Base-by-base conservation (phyloP, 192 early-diverging fungal genomes). In the Entomortierella beljakovae region DNA sequence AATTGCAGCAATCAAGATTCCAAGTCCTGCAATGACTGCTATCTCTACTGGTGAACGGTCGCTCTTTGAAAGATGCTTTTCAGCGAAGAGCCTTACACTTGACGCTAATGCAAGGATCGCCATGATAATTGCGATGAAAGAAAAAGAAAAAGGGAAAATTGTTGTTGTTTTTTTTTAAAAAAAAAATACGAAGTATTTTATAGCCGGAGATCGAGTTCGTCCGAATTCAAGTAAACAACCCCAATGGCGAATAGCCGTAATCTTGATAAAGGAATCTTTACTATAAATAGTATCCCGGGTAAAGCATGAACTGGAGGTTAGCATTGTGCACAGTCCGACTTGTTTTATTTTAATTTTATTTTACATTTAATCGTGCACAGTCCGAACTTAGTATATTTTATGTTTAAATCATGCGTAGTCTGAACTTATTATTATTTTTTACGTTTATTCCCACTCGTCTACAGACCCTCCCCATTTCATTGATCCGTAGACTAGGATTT, bases 401-500 rank as follows among this genome's bases (percentile, higher is more conserved):
- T 23, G 23, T 52, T 23, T 52, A 22, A 31, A 3, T 32, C 29
- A 56, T 8, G 26, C 15, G 7, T 56, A 32, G 13, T 6, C 22
- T 9, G 29, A 5, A 31, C 32, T 31, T 31, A 29, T 56, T 8
- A 13, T 32, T 31, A 26, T n/a, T 16, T 2, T 42, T 26, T 2
- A 26, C 5, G 5, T 37, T 61, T 48, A 77, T 29, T 70, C 75
- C 75, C 75, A 79, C 18, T 79, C 75, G 46, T 79, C 75, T 15
- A 79, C 57, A 2, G 62, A 64, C 48, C 75, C 75, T 61, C 75
- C 75, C 75, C 75, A 79, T 50, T 79, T 79, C 75, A 79, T 79
- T 16, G 75, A 57, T n/a, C 75, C 75, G 56, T 79, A 79, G 20
- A 79, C 75, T 18, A 79, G 33, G 20, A 70, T 65, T 62, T 65